phyloP scores from a whole-genome alignment of 495 filamentous ascomycete species.

The Talaromyces stipitatus region DNA sequence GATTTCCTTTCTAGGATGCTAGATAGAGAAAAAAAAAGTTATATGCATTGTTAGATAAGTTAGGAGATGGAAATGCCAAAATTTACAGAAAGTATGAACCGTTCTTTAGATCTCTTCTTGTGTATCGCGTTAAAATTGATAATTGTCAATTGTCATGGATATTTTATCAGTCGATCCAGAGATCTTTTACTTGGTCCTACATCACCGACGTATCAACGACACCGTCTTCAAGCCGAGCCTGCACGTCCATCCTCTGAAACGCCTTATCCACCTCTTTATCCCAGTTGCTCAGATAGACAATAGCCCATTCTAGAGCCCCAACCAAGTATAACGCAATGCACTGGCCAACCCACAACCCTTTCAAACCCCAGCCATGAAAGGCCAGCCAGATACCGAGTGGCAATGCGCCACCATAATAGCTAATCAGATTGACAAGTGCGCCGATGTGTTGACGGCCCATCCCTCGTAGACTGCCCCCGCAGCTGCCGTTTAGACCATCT shows the following conservation, averaged over 20 bases:
- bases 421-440: conserved; percentile 80
- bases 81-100: too few relatives aligned
- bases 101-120: background rate
- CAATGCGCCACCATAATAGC: conserved; percentile 80
- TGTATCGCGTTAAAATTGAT: background rate
- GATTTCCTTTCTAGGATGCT: background rate
- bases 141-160: background rate
- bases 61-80: background rate
- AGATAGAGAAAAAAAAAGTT: background rate
- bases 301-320: conserved; percentile 69
- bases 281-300: conserved; percentile 76
- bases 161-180: background rate
- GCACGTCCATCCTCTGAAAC: conserved; percentile 66
- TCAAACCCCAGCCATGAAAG: conserved; percentile 82
- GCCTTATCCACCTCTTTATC: conserved; percentile 68
- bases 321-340: conserved; percentile 85
- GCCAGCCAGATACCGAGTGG: conserved; percentile 81
- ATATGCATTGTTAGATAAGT: background rate
- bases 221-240: conserved; percentile 40
- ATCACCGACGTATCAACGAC: background rate
- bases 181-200: too few relatives aligned
- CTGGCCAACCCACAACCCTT: conserved; percentile 81
- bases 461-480: conserved; percentile 73
- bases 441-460: conserved; percentile 89
- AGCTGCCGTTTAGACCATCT: conserved; percentile 79